Base-by-base conservation (phyloP, 768 basidiomycete species). In the Leccinum truebloodii region DNA sequence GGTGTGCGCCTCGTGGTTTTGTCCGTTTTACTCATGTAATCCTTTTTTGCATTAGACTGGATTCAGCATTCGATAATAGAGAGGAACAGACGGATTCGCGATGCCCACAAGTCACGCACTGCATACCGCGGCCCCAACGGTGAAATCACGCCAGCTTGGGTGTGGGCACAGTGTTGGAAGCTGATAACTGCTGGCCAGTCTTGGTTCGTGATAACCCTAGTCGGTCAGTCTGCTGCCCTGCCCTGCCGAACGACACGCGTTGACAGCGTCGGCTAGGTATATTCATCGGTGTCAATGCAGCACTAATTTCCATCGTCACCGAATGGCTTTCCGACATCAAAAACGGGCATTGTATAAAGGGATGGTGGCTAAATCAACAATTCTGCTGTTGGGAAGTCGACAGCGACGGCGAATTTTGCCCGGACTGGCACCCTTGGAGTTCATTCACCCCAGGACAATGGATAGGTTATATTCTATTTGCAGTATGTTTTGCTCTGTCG, bases 371-470 rank as follows among this genome's bases (percentile, higher is more conserved):
- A 58, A 97, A 95, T 74, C 88, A 94, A 68, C 92, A 97, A 69
- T 98, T 98, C 73, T 99, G 97, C 76, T 99, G 97, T 71, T 95
- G 95, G 89, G 97, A 98, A 71, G 87, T 98, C 57, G 93, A 94
- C 63, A 82, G 80, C 6, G 88, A 88, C 50, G 90, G 88, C 64
- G 89, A 87, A 57, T 87, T 84, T 14, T 99, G 97, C 73, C 83
- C 90, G 4, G 94, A 92, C 50, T 99, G 97, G 97, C 86, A 88
- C 72, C 77, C 88, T 44, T 98, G 97, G 97, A 87, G 93, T 70
- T 77, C 82, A 58, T 79, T 89, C 61, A 77, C 84, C 44, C 76
- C 83, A 37, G 85, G 88, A 13, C 83, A 89, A 53, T 96, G 94
- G 92, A 69, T 89, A 39, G 84, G 92, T 20, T 98, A 98, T 76